Evolutionary conservation across 2,329 filamentous ascomycete genomes (phyloP).

Genomic region (Fusarium sp.): DNA sequence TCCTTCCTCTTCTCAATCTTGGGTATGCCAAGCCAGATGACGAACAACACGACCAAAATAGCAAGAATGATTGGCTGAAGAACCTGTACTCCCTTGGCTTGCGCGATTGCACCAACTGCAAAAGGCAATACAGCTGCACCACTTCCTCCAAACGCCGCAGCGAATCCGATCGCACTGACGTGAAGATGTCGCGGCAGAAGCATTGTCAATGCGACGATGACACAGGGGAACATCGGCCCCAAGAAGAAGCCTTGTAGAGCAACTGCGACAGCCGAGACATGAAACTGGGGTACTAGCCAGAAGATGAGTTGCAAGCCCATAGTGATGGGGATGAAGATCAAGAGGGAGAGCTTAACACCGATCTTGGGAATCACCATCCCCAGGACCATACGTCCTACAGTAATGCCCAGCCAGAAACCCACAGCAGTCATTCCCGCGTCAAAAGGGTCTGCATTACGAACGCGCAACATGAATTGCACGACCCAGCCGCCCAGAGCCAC

Average conservation of each 20-base stretch:
- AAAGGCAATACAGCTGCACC: slow-evolving; percentile 77
- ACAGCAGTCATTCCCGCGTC: slow-evolving; percentile 80
- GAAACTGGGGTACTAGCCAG: slow-evolving; percentile 84
- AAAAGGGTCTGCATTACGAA: slow-evolving; percentile 75
- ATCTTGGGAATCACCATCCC: slow-evolving; percentile 61
- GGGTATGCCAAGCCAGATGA: slow-evolving; percentile 62
- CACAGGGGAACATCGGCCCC: slow-evolving; percentile 81
- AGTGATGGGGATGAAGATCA: slow-evolving; percentile 71
- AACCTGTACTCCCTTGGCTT: slow-evolving; percentile 66
- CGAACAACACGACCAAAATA: slow-evolving; percentile 60
- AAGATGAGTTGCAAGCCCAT: slow-evolving; percentile 79
- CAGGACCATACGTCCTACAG: slow-evolving; percentile 67
- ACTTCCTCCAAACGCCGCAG: slow-evolving; percentile 78
- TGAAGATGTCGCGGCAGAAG: slow-evolving; percentile 77
- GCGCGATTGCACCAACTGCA: slow-evolving; percentile 75
- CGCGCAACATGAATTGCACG: slow-evolving; percentile 83
- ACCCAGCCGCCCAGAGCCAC: slow-evolving; percentile 87
- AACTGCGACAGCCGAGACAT: slow-evolving; percentile 79
- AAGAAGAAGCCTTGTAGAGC: slow-evolving; percentile 82
- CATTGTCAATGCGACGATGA: slow-evolving; percentile 77
- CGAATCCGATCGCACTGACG: slow-evolving; percentile 81
- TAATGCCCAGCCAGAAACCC: slow-evolving; percentile 85
- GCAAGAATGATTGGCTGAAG: slow-evolving; percentile 69
- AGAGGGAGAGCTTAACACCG: slow-evolving; percentile 75
- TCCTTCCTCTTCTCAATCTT: slow-evolving; percentile 57